Percentiles rank a stretch among this genome's conserved stretches.
Conservation (phyloP, 192 early-diverging fungal genomes). For the Thamnidium elegans region DNA sequence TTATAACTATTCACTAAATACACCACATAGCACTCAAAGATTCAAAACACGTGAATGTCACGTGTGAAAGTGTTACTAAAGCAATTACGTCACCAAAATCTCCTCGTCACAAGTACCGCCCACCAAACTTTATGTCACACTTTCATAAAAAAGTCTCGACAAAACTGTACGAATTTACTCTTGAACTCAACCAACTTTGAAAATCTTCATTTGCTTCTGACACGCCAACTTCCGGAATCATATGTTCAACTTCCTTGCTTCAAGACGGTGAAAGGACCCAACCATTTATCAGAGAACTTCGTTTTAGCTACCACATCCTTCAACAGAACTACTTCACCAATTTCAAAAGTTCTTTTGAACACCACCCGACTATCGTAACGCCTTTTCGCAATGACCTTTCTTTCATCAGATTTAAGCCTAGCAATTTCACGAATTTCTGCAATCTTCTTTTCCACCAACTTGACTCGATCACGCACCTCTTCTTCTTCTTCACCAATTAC, state of each 20-base stretch:
- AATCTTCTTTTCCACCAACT: neutral
- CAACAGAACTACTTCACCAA: conserved; percentile 1
- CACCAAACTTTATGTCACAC: no score
- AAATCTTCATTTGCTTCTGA: neutral
- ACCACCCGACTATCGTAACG: neutral
- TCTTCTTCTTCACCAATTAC: conserved; percentile 6
- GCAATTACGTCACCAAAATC: no score
- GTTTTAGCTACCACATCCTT: neutral
- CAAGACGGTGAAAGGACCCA: neutral
- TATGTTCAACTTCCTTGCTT: neutral
- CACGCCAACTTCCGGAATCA: neutral
- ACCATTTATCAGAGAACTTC: conserved; percentile 13
- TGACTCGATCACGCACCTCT: neutral
- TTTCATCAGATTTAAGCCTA: neutral
- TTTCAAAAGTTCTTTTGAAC: neutral
- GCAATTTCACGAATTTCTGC: neutral
- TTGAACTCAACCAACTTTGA: neutral
- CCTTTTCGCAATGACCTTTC: neutral
- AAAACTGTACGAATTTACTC: no score
- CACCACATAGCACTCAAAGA: no score
- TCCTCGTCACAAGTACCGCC: no score
- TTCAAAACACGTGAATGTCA: no score
- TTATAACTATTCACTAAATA: no score
- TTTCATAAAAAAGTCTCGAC: no score
- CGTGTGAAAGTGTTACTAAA: no score